phyloP scores from a whole-genome alignment of 495 filamentous ascomycete species.

The Saxophila tyrrhenica region DNA sequence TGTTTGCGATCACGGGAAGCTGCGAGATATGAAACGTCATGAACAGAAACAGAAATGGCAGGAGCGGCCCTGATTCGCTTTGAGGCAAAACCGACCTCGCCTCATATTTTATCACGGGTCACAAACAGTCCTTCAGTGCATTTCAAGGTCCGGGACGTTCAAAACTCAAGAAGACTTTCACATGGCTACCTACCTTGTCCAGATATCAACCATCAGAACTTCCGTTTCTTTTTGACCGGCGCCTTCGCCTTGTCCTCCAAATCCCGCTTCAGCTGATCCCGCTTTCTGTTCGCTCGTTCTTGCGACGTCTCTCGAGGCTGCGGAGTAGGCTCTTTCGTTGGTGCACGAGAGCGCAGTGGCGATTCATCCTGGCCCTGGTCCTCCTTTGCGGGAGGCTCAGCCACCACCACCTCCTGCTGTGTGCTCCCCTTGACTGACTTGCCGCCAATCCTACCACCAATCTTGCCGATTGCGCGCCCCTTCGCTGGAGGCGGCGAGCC shows the following conservation, averaged over 20 bases:
- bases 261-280: slow-evolving; percentile 28
- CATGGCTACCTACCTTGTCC: background rate
- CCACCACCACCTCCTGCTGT: background rate
- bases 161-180: background rate
- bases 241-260: slow-evolving; percentile 26
- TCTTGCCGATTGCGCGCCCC: slow-evolving; percentile 4
- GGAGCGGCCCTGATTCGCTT: background rate
- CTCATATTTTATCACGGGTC: background rate
- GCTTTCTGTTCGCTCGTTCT: slow-evolving; percentile 29
- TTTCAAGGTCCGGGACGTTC: too few relatives aligned
- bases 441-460: slow-evolving; percentile 7
- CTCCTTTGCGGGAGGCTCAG: background rate
- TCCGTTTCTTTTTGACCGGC: slow-evolving; percentile 31
- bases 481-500: slow-evolving; percentile 2
- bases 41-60: background rate
- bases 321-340: background rate
- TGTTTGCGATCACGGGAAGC: background rate
- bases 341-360: background rate
- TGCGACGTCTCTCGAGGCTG: slow-evolving; percentile 23
- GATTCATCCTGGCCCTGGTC: background rate
- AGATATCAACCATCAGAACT: slow-evolving; percentile 15
- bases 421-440: too few relatives aligned
- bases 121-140: too few relatives aligned
- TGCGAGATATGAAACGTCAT: background rate
- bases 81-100: background rate